Evolutionary conservation across 1,139 yeast species (phyloP).

Genomic region (Yamadazyma atmosphaerica): DNA sequence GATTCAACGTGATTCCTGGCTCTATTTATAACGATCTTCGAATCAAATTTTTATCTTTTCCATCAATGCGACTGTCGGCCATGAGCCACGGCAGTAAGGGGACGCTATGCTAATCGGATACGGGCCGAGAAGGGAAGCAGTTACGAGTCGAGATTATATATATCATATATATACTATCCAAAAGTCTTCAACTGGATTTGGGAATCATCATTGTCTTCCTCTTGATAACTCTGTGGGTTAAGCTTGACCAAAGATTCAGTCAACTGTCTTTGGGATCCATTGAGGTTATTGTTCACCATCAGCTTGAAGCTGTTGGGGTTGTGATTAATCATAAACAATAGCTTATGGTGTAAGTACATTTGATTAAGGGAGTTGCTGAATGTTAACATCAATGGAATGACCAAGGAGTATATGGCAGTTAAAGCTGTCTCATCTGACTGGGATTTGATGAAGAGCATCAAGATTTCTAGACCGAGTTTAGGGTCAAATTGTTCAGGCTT

Average conservation of each 20-base stretch:
- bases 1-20: too few relatives aligned
- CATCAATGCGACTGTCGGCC: constrained; percentile 5
- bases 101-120: too few relatives aligned
- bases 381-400: constrained; percentile 53
- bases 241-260: constrained; percentile 44
- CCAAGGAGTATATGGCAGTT: constrained; percentile 37
- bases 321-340: constrained; percentile 51
- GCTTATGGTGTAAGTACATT: constrained; percentile 48
- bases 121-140: too few relatives aligned
- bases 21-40: neutral
- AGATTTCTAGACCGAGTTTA: constrained; percentile 54
- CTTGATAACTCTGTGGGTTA: constrained; percentile 8
- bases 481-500: constrained; percentile 24
- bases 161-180: too few relatives aligned
- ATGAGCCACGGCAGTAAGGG: neutral
- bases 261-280: constrained; percentile 34
- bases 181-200: constrained; percentile 39
- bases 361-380: constrained; percentile 28
- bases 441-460: constrained; percentile 46
- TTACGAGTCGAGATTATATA: too few relatives aligned
- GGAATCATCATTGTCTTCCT: constrained; percentile 18
- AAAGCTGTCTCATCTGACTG: constrained; percentile 29
- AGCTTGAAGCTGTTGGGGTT: constrained; percentile 55
- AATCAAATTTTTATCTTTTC: constrained; percentile 5
- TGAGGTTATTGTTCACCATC: constrained; percentile 41